Evolutionary conservation across 495 filamentous ascomycete genomes (phyloP).

Genomic region (Bathelium albidoporum): DNA sequence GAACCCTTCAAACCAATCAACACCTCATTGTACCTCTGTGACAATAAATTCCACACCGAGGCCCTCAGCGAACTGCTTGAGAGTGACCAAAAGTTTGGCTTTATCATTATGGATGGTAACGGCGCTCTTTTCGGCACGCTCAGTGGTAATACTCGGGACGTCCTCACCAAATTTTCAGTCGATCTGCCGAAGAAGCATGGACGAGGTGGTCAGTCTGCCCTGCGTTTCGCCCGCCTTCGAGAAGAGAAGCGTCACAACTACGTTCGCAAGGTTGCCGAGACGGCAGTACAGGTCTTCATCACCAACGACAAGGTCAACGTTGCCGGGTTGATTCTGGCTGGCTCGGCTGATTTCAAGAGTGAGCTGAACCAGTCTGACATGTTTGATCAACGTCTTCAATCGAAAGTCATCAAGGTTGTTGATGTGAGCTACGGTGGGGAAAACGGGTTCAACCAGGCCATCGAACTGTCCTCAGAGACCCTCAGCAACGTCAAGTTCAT

Average conservation of each 20-base stretch:
- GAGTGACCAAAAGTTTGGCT: constrained; percentile 97
- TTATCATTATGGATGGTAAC: constrained; percentile 99
- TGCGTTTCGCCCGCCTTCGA: constrained; percentile 98
- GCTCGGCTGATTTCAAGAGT: constrained; percentile 99
- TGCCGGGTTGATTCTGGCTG: constrained; percentile 84
- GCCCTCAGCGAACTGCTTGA: constrained; percentile 91
- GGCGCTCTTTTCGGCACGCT: constrained; percentile 93
- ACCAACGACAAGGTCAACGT: constrained; percentile 97
- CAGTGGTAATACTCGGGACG: constrained; percentile 89
- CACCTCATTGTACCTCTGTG: constrained; percentile 95
- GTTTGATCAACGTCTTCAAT: constrained; percentile 82
- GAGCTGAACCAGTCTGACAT: constrained; percentile 95
- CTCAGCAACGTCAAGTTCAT: constrained; percentile 98
- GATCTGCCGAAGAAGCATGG: constrained; percentile 99
- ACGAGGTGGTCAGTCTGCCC: constrained; percentile 96
- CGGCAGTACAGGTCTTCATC: constrained; percentile 97
- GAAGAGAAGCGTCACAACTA: constrained; percentile 99
- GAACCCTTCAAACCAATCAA: constrained; percentile 99
- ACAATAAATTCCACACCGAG: constrained; percentile 99
- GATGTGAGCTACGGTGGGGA: constrained; percentile 98
- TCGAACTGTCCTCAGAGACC: constrained; percentile 90
- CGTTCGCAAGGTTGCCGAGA: constrained; percentile 93
- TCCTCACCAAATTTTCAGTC: constrained; percentile 95
- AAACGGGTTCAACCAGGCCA: constrained; percentile 99
- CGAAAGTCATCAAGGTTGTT: constrained; percentile 97